phyloP scores from a whole-genome alignment of 768 basidiomycete genomes.

The Mycena albidolilacea region DNA sequence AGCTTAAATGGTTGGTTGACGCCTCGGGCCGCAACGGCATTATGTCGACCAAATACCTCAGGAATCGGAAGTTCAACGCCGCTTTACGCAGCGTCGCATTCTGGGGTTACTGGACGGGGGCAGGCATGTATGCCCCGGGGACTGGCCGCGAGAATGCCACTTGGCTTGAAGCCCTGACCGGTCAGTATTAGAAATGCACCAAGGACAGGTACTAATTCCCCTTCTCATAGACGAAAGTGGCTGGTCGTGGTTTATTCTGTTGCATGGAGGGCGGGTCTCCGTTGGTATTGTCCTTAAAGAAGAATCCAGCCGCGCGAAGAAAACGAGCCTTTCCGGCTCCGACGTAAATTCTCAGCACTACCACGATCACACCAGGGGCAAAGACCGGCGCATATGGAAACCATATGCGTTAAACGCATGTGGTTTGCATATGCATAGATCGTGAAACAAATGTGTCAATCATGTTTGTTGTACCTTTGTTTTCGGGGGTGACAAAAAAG shows the following conservation, averaged over 20 bases:
- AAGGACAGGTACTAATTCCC: too few relatives aligned
- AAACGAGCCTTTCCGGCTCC: conserved; percentile 25
- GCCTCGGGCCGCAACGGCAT: conserved; percentile 73
- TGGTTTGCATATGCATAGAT: too few relatives aligned
- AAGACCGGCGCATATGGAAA: too few relatives aligned
- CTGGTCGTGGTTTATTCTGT: conserved; percentile 72
- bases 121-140: conserved; percentile 58
- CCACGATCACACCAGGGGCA: too few relatives aligned
- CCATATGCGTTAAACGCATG: too few relatives aligned
- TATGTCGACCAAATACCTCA: conserved; percentile 71
- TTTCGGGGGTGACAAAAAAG: too few relatives aligned
- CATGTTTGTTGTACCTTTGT: too few relatives aligned
- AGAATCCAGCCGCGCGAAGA: conserved; percentile 52
- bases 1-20: conserved; percentile 75
- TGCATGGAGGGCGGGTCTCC: conserved; percentile 64
- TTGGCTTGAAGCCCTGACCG: conserved; percentile 70
- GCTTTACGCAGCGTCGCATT: conserved; percentile 71
- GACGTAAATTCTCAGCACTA: conserved; percentile 46
- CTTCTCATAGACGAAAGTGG: conserved; percentile 60
- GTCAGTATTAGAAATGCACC: conserved; percentile 51
- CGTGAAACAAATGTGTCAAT: too few relatives aligned
- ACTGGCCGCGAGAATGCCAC: conserved; percentile 61
- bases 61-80: conserved; percentile 67
- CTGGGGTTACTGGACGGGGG: conserved; percentile 78
- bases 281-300: conserved; percentile 67